Percentiles rank a stretch among this genome's conserved stretches.
These are phyloP conservation scores for Globisporangium alternatum DNA, from an alignment of 352 stramenopile genomes.

Conservation along the genomic window DNA sequence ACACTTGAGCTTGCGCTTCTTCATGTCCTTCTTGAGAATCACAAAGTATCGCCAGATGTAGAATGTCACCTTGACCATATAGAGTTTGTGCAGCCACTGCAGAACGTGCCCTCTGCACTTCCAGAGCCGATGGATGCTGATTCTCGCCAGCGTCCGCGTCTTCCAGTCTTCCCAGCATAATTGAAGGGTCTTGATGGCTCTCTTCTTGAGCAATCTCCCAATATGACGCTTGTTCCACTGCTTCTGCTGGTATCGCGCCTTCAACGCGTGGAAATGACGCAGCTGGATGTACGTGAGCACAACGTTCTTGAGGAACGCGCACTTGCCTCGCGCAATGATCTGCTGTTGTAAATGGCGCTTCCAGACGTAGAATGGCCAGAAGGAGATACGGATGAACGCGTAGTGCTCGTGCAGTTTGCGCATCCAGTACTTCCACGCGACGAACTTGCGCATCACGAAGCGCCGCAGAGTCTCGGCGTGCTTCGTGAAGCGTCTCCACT, in stretches of 20 bases:
- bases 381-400: slow-evolving; percentile 54
- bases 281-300: slow-evolving; percentile 59
- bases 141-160: slow-evolving; percentile 10
- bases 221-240: slow-evolving; percentile 34
- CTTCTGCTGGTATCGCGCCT: slow-evolving; percentile 25
- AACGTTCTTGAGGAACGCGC: slow-evolving; percentile 47
- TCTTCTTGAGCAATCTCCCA: slow-evolving; percentile 26
- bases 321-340: slow-evolving; percentile 63
- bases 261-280: slow-evolving; percentile 50
- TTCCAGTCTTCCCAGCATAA: slow-evolving; percentile 41
- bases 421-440: slow-evolving; percentile 59
- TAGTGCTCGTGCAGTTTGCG: slow-evolving; percentile 46
- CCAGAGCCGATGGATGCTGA: slow-evolving; percentile 41
- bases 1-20: slow-evolving; percentile 33
- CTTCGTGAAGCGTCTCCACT: slow-evolving; percentile 48
- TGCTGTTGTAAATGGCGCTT: slow-evolving; percentile 69
- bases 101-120: slow-evolving; percentile 47
- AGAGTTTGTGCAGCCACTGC: slow-evolving; percentile 52
- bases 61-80: slow-evolving; percentile 57
- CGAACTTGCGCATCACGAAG: slow-evolving; percentile 56
- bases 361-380: slow-evolving; percentile 84
- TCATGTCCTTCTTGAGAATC: slow-evolving; percentile 54
- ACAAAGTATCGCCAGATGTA: slow-evolving; percentile 56
- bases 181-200: slow-evolving; percentile 12
- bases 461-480: slow-evolving; percentile 31